These are phyloP conservation scores for Cutaneotrichosporon cutaneum DNA, from an alignment of 1,284 basidiomycete genomes.

Conservation along the genomic window DNA sequence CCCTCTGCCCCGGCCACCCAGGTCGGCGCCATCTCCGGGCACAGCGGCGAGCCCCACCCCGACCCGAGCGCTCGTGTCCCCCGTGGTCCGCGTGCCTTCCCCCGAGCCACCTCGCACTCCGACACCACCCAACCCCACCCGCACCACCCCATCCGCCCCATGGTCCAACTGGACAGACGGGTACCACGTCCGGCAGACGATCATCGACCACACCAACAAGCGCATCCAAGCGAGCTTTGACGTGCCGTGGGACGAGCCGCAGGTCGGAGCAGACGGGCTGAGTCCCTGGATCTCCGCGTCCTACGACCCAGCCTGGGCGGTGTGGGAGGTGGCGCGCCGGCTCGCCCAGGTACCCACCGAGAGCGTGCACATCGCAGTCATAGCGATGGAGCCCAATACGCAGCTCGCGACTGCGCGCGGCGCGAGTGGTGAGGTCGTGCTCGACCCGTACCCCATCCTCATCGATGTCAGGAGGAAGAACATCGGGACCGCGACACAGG, in stretches of 20 bases:
- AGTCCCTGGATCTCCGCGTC: slow-evolving; percentile 35
- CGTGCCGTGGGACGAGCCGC: slow-evolving; percentile 16
- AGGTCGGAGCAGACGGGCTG: slow-evolving; percentile 29
- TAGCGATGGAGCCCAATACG: slow-evolving; percentile 1
- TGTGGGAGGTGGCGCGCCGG: slow-evolving; percentile 38
- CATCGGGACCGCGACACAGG: slow-evolving; percentile 9
- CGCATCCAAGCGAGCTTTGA: slow-evolving; percentile 26
- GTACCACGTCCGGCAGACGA: slow-evolving; percentile 28
- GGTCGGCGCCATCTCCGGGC: no score
- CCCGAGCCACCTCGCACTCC: no score
- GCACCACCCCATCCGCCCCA: slow-evolving; percentile 3
- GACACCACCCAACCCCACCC: no score
- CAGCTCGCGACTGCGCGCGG: not conserved
- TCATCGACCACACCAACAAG: slow-evolving; percentile 35
- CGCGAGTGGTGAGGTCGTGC: slow-evolving; percentile 8
- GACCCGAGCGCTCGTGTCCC: no score
- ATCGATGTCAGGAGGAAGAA: not conserved
- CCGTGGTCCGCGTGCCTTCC: no score
- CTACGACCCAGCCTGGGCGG: slow-evolving; percentile 28
- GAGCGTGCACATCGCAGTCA: slow-evolving; percentile 26
- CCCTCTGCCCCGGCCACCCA: no score
- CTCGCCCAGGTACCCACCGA: slow-evolving; percentile 5
- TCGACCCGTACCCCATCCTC: slow-evolving; percentile 11
- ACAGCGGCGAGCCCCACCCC: no score
- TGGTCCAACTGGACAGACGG: slow-evolving; percentile 16